These are phyloP conservation scores for Talaromyces liani DNA, from an alignment of 495 filamentous ascomycete genomes.

Conservation along the genomic window DNA sequence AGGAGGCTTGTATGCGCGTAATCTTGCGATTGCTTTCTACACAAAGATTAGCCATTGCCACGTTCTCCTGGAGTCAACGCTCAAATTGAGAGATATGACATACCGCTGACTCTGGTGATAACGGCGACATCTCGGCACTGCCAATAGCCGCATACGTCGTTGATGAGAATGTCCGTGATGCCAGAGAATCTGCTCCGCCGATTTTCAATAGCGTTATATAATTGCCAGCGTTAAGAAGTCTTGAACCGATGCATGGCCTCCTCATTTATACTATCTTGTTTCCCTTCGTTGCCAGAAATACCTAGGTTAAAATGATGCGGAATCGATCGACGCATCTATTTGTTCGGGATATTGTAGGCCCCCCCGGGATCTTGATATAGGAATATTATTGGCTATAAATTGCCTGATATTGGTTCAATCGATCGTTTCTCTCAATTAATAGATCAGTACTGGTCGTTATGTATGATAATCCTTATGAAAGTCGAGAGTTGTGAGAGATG, in stretches of 20 bases:
- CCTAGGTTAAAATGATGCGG: background rate
- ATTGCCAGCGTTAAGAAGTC: background rate
- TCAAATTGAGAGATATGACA: too few species aligned
- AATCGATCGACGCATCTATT: background rate
- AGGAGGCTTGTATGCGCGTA: constrained; percentile 62
- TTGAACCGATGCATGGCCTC: background rate
- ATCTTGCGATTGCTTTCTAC: constrained; percentile 68
- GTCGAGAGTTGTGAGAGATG: background rate
- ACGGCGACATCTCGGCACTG: background rate
- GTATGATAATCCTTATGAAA: background rate
- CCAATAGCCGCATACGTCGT: background rate
- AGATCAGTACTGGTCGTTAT: background rate
- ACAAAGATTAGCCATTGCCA: background rate
- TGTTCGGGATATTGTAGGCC: background rate
- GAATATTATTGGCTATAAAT: background rate
- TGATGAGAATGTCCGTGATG: background rate
- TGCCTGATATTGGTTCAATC: background rate
- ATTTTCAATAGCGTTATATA: background rate
- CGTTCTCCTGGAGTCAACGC: too few species aligned
- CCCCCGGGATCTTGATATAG: too few species aligned
- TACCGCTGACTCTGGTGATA: constrained; percentile 8
- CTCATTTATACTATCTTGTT: background rate
- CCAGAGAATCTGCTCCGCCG: background rate
- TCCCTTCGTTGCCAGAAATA: background rate
- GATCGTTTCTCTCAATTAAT: too few species aligned